A percentile compares a stretch with the other conserved stretches of the same genome.
Evolutionary conservation across 176 grass and related monocot genomes (phyloP).

Genomic region (Metroxylon sagu): DNA sequence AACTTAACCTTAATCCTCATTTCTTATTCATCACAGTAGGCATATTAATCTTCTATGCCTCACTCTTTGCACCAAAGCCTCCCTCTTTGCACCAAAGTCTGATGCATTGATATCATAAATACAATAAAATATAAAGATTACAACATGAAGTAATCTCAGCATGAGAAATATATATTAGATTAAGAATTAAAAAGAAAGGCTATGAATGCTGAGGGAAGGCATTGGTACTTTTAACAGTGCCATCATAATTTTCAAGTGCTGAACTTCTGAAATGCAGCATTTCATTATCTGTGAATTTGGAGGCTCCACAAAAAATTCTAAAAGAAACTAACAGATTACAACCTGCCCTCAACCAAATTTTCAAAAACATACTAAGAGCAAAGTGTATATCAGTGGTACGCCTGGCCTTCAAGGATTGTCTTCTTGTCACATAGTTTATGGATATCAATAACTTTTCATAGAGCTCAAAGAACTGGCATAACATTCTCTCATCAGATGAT

Average conservation of each 20-base stretch:
- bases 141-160: too few species aligned
- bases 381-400: conserved; percentile 6
- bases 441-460: conserved; percentile 76
- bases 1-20: too few species aligned
- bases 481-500: conserved; percentile 12
- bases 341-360: not conserved
- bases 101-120: not conserved
- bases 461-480: too few species aligned
- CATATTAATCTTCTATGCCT: too few species aligned
- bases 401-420: conserved; percentile 87
- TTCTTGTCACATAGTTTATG: conserved; percentile 89
- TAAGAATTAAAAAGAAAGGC: too few species aligned
- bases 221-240: conserved; percentile 65
- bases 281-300: conserved; percentile 18
- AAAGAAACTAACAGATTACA: conserved; percentile 51
- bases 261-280: conserved; percentile 75
- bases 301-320: conserved; percentile 63
- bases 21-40: not conserved
- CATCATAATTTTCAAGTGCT: conserved; percentile 51
- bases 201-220: not conserved
- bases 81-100: not conserved
- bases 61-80: too few species aligned
- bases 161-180: too few species aligned
- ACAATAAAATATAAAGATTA: not conserved
- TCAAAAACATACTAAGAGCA: conserved; percentile 1